These are phyloP conservation scores for Polyporus tsugae DNA, from an alignment of 1,284 basidiomycete species.

Conservation along the genomic window DNA sequence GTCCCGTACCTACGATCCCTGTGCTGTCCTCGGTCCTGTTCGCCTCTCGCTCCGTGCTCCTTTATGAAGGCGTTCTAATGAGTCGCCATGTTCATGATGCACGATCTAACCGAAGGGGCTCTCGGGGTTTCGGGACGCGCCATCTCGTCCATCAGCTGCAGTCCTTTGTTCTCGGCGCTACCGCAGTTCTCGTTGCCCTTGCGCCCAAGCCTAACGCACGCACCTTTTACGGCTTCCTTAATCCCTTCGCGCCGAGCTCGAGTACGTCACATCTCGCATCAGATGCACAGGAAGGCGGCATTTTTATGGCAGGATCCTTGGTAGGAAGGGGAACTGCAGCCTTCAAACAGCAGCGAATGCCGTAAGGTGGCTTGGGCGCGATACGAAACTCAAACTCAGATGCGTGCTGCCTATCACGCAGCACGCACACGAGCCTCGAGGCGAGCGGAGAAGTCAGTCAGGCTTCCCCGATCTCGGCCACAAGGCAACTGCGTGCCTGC, in stretches of 20 bases:
- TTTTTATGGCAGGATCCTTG: constrained; percentile 2
- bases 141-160: constrained; percentile 4
- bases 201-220: not conserved
- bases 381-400: constrained; percentile 20
- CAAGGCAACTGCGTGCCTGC: constrained; percentile 24
- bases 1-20: constrained; percentile 13
- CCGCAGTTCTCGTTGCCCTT: not conserved
- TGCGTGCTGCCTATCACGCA: constrained; percentile 30
- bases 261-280: constrained; percentile 7
- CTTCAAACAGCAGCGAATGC: constrained; percentile 15
- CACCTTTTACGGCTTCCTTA: not conserved
- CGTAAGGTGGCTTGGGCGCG: constrained; percentile 17
- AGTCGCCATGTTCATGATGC: constrained; percentile 18
- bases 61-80: constrained; percentile 30
- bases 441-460: constrained; percentile 21
- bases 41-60: constrained; percentile 31
- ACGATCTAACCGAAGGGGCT: not conserved
- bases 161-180: constrained; percentile 18
- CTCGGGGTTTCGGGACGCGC: constrained; percentile 16
- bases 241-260: not conserved
- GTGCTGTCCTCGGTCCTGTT: constrained; percentile 19
- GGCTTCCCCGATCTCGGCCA: constrained; percentile 19
- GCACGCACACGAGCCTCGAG: constrained; percentile 24
- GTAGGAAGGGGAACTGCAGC: constrained; percentile 11
- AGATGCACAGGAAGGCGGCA: constrained; percentile 15